These are phyloP conservation scores for Penicillium olsonii DNA, from an alignment of 2,329 filamentous ascomycete genomes.

Conservation along the genomic window DNA sequence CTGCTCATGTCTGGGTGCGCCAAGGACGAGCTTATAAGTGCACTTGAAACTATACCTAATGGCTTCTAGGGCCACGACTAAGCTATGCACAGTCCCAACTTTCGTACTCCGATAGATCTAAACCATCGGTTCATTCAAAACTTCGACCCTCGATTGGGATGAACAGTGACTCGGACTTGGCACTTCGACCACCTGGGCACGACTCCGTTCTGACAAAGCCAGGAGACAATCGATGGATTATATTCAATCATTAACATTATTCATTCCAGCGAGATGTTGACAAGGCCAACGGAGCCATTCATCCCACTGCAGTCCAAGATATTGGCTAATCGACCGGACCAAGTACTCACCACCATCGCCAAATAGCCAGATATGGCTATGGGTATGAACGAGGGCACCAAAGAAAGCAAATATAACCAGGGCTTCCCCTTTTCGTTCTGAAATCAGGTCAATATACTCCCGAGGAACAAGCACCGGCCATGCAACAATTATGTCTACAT, in stretches of 20 bases:
- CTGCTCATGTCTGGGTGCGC: no score
- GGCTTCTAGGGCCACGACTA: no score
- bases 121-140: no score
- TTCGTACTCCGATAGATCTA: no score
- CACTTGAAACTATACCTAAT: no score
- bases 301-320: conserved; percentile 29
- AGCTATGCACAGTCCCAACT: no score
- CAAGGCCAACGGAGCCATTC: conserved; percentile 31
- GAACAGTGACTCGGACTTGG: no score
- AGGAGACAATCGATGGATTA: neutral
- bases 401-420: conserved; percentile 43
- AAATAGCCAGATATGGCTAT: conserved; percentile 38
- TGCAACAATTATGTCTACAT: conserved; percentile 3
- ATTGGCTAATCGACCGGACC: conserved; percentile 22
- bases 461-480: conserved; percentile 33
- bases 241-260: neutral
- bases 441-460: conserved; percentile 33
- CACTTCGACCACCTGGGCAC: no score
- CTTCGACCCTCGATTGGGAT: no score
- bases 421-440: conserved; percentile 37
- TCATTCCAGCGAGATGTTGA: neutral
- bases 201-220: no score
- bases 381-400: conserved; percentile 37
- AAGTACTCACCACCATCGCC: conserved; percentile 32
- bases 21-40: no score